Evolutionary conservation across 2,329 filamentous ascomycete genomes (phyloP).

Genomic region (Akanthomyces muscarius): DNA sequence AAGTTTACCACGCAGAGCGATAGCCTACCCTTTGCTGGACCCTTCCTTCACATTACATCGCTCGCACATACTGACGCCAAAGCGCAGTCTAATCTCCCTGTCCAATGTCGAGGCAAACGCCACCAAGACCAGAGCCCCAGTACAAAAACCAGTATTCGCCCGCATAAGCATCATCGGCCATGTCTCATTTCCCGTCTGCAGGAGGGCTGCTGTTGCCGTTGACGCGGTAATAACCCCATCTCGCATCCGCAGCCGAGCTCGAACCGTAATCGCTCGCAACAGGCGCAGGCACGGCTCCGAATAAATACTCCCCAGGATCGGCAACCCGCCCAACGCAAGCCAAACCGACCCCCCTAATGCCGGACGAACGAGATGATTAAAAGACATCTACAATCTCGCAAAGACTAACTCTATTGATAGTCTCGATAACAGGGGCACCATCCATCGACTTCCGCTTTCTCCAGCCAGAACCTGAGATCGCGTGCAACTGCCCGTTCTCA

Average conservation of each 20-base stretch:
- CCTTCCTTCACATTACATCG: background rate
- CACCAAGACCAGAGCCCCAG: constrained; percentile 1
- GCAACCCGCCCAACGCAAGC: background rate
- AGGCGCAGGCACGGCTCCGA: background rate
- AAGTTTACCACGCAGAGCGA: background rate
- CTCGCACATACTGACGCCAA: background rate
- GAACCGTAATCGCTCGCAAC: constrained; percentile 16
- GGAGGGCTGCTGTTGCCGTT: background rate
- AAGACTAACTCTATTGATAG: background rate
- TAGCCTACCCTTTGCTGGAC: background rate
- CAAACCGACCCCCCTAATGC: background rate
- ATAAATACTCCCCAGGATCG: background rate
- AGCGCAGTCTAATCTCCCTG: background rate
- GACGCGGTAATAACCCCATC: constrained; percentile 7
- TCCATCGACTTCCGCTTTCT: background rate
- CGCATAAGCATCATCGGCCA: background rate
- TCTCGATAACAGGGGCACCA: background rate
- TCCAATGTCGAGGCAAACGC: constrained; percentile 10
- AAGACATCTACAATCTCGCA: background rate
- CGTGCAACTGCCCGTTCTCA: constrained; percentile 3
- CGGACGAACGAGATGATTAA: background rate
- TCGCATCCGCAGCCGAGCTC: constrained; percentile 15
- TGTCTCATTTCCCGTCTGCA: constrained; percentile 11
- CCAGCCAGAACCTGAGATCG: background rate
- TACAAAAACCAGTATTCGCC: background rate